phyloP scores from a whole-genome alignment of 1,284 basidiomycete genomes.

The Vanrija sp. region DNA sequence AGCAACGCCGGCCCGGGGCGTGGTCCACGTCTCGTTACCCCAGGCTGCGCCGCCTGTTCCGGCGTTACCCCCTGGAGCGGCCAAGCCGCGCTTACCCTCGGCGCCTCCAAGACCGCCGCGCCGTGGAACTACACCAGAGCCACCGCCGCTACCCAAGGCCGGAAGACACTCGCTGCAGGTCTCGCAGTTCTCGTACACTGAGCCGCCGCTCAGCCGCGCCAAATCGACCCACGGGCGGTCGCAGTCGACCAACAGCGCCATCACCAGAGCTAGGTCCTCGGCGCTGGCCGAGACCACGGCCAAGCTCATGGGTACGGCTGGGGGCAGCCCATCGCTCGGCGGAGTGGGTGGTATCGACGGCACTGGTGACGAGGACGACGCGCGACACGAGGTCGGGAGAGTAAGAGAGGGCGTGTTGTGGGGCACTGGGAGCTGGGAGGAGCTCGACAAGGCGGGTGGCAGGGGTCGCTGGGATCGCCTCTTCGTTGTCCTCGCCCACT shows the following conservation, averaged over 20 bases:
- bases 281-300: slow-evolving; percentile 15
- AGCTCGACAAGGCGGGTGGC: slow-evolving; percentile 30
- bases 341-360: slow-evolving; percentile 37
- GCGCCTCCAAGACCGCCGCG: background rate
- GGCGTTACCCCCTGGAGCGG: too few species aligned
- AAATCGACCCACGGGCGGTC: too few species aligned
- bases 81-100: background rate
- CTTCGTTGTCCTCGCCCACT: slow-evolving; percentile 48
- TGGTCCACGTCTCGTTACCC: too few species aligned
- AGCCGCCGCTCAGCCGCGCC: too few species aligned
- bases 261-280: background rate
- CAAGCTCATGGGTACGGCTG: slow-evolving; percentile 12
- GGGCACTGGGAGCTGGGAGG: slow-evolving; percentile 47
- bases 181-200: too few species aligned
- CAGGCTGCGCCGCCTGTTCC: too few species aligned
- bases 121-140: background rate
- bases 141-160: too few species aligned
- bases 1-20: too few species aligned
- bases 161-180: too few species aligned
- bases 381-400: slow-evolving; percentile 40
- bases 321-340: slow-evolving; percentile 16
- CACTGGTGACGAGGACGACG: slow-evolving; percentile 40
- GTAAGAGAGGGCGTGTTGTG: slow-evolving; percentile 49
- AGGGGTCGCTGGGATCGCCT: slow-evolving; percentile 47
- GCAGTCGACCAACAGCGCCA: too few species aligned